Evolutionary conservation across 306 rosid genomes (phyloP), one percentile per base, ranked within the genome.

Genomic region (Datisca glomerata): DNA sequence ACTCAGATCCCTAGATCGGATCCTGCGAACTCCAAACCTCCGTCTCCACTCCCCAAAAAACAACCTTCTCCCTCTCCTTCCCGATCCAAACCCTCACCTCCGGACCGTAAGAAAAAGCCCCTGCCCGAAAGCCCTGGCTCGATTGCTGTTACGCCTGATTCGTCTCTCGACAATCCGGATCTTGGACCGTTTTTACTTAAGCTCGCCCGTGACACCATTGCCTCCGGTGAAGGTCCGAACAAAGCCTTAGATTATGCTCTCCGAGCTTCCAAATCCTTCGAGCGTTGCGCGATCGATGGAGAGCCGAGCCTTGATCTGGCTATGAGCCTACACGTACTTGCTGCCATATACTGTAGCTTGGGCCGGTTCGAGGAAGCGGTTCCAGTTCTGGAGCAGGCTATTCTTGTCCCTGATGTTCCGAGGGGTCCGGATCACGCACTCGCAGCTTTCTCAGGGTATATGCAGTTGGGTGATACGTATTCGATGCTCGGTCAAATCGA

Each of bases 401-500:
- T 85, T 65, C 80, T 31, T 14, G 94, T 91, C 3, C 96, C 96
- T 0, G 81, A 80, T 1, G 54, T 81, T 0, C 23, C 52, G 0
- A 40, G 72, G 7, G 96, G 98, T 11, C 52, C 86, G 13, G 98
- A 91, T 72, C 96, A 91, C 57, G 92, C 98, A 4, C 92, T 91
- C 3, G 98, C 98, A 8, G 86, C 81, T 5, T 91, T 91, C 70
- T 91, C 98, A 1, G 98, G 98, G 1, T 58, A 84, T 21, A 91
- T 91, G 98, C 98, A 91, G 41, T 57, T 91, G 2, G 98, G 98
- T 2, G 98, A 91, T 41, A 91, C 98, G 47, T 91, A 58, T 45
- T 91, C 98, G 9, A 91, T 91, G 98, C 74, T 91, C 29, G 98
- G 98, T 3, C 87, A 72, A 22, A 89, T 91, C 11, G 98, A 91